phyloP scores from a whole-genome alignment of 331 rosid genomes.

The Stylosanthes scabra region DNA sequence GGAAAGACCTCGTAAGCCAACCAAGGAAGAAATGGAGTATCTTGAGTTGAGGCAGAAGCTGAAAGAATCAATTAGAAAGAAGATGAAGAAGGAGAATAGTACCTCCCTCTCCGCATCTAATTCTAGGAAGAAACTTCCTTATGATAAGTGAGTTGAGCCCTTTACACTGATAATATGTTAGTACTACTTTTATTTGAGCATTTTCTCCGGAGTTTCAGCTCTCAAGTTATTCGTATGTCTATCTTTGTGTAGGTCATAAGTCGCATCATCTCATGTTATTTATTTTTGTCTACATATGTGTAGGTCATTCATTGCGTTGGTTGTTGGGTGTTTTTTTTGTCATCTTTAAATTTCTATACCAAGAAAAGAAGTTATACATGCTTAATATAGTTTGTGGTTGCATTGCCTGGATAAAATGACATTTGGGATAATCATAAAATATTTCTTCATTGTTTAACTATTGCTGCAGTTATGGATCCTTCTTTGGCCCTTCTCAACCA shows the following conservation, averaged over 20 bases:
- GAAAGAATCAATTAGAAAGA: constrained; percentile 72
- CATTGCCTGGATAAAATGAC: constrained; percentile 12
- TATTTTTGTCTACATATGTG: too few species aligned
- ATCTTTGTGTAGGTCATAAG: too few species aligned
- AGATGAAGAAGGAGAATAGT: constrained; percentile 61
- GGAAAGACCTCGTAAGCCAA: constrained; percentile 64
- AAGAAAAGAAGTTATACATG: background rate
- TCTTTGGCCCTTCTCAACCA: constrained; percentile 93
- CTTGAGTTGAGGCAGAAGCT: constrained; percentile 75
- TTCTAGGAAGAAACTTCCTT: constrained; percentile 58
- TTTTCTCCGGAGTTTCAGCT: constrained; percentile 3
- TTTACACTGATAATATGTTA: background rate
- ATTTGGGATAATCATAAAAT: constrained; percentile 28
- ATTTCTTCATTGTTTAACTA: constrained; percentile 29
- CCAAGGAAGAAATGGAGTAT: constrained; percentile 71
- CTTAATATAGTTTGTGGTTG: constrained; percentile 3
- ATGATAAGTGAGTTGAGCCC: constrained; percentile 74
- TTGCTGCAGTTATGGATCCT: constrained; percentile 85
- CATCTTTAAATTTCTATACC: background rate
- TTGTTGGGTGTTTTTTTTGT: background rate
- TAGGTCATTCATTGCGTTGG: background rate
- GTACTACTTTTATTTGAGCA: background rate
- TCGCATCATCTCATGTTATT: too few species aligned
- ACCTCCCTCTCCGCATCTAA: constrained; percentile 46
- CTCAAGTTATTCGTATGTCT: too few species aligned